Base-by-base conservation (phyloP, 371 early-diverging fungal genomes). In the Mucor mucedo region DNA sequence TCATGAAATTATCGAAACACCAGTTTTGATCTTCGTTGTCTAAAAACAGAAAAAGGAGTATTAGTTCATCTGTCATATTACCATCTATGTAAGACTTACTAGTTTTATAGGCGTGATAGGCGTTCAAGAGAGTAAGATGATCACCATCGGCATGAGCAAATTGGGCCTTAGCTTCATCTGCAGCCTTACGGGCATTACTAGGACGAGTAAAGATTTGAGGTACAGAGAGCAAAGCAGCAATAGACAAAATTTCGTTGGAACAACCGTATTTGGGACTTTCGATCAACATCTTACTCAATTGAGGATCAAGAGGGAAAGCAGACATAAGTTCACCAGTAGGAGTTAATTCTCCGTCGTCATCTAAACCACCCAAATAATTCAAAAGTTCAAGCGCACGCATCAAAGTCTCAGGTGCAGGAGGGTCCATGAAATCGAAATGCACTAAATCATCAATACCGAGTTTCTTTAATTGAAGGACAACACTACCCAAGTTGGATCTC, bases 391-490 rank as follows among this genome's bases (percentile, higher is more conserved):
- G 79, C 1, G 96, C 96, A 60, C 96, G 85, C 92, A 94, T 95
- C 63, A 95, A 68, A 1, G 93, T 93, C 72, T 96, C 95, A 8
- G 93, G 92, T 0, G 95, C 93, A 54, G 97, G 97, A 29, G 93
- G 92, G 62, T 95, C 96, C 93, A 95, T 93, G 56, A 95, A 94
- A 69, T 96, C 95, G 75, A 98, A 94, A 62, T 94, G 94, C 5
- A 94, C 91, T 60, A 98, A 71, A 79, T 96, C 93, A 66, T 93
- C 87, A 71, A 97, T 89, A 4, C 93, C 93, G 16, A 96, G 77
- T 69, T 92, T 93, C 77, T 92, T 91, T 47, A 95, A 76, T 73
- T 95, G 94, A 74, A 95, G 78, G 5, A 95, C 94, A 27, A 92
- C 89, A 28, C 84, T 82, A 6, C 93, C 93, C 72, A 95, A 73